Evolutionary conservation across 495 filamentous ascomycete species (phyloP), one percentile per base, ranked within the genome.

Genomic region (Lasiosphaeria hispida): DNA sequence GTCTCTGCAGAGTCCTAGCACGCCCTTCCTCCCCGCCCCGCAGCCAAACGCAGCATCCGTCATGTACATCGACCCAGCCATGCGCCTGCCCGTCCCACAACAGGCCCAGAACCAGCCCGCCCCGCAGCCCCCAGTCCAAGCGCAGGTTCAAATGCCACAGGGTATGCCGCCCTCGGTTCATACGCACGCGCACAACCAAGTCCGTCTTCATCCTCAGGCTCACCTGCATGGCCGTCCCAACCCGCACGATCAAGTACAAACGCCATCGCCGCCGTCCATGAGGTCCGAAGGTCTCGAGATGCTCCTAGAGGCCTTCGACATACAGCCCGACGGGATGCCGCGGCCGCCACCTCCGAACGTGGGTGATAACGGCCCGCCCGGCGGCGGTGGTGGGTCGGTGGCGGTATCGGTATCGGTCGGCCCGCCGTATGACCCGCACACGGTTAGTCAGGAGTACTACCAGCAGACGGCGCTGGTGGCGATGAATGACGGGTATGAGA

Each of bases 251-350:
- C 23, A 30, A 30, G 23, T 5, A 5, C 23, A 30, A 56, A 19
- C 13, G 13, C 3, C 53, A 54, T 9, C 23, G n/a, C 9, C 51
- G 13, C 10, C 51, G 38, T 4, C 11, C 39, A 41, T 41, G 10
- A 41, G 39, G 19, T 30, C 64, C 9, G 64, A 71, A 37, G 68
- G 66, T 2, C 57, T 72, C 1, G 64, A 61, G 1, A 47, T 72
- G 7, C 57, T 72, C 9, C 59, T 72, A 43, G 58, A 67, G 43
- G 68, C 69, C 2, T 72, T 72, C 13, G 66, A 67, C 57, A 62
- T 60, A 9, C 63, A 69, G 35, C 63, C 59, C 13, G 17, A 15
- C 35, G 49, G 34, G 36, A 51, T 23, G 41, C 50, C 4, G 48
- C 48, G 34, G 36, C 37, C 3, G 6, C 35, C 15, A 23, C 34